A percentile compares a stretch with the other conserved stretches of the same genome.
Conservation (phyloP, 768 basidiomycete genomes). For the Russula sp. region DNA sequence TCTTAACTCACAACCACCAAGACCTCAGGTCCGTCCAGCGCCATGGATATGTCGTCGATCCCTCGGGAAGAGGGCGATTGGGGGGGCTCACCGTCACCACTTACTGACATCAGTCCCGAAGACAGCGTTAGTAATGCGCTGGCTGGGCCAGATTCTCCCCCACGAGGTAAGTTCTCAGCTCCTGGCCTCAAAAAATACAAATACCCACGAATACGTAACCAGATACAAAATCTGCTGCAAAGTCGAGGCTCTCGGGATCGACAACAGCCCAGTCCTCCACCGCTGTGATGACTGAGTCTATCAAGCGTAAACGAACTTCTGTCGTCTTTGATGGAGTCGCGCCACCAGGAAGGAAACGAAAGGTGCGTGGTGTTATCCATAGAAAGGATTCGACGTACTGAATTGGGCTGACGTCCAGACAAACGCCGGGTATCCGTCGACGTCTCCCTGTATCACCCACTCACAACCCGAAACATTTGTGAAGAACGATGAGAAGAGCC, state of each 20-base stretch:
- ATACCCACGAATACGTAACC: not conserved
- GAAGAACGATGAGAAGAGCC: not conserved
- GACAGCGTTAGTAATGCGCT: constrained; percentile 13
- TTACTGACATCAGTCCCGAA: constrained; percentile 4
- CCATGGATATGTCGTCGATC: constrained; percentile 11
- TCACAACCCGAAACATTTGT: not conserved
- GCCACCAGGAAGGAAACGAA: constrained; percentile 13
- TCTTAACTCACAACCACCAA: constrained; percentile 4
- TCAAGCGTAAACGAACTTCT: constrained; percentile 10
- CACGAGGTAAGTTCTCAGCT: constrained; percentile 4
- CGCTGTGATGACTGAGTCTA: not conserved
- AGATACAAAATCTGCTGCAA: not conserved
- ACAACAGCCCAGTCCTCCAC: not conserved
- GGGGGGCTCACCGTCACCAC: not conserved
- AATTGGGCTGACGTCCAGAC: not conserved
- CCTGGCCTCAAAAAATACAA: not conserved
- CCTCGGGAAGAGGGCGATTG: constrained; percentile 1
- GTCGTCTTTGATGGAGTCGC: constrained; percentile 4
- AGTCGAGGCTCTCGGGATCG: not conserved
- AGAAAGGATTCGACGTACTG: not conserved
- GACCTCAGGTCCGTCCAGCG: not conserved
- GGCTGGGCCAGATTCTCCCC: not conserved
- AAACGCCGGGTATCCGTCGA: not conserved
- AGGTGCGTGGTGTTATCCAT: not conserved
- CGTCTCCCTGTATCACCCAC: not conserved